These are phyloP conservation scores for Gillenia trifoliata DNA, from an alignment of 306 rosid genomes.

Conservation along the genomic window DNA sequence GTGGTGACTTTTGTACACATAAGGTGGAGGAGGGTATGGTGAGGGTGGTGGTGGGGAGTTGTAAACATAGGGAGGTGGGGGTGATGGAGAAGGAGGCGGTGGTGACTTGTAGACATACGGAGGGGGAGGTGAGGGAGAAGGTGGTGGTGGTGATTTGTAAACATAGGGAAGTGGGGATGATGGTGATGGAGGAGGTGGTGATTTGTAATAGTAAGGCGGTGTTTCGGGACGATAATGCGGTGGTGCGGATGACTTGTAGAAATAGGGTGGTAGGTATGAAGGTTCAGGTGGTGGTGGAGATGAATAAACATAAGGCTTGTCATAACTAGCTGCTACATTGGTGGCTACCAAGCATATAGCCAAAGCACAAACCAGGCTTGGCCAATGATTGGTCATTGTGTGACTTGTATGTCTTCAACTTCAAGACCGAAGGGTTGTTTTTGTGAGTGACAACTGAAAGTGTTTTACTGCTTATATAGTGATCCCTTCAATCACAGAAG, in stretches of 20 bases:
- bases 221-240: background rate
- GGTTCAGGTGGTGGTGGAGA: constrained; percentile 20
- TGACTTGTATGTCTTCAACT: background rate
- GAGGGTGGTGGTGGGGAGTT: constrained; percentile 8
- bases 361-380: constrained; percentile 13
- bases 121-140: too few species aligned
- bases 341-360: constrained; percentile 26
- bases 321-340: constrained; percentile 20
- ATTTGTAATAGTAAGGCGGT: background rate
- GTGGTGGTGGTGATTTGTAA: background rate
- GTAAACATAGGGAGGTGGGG: background rate
- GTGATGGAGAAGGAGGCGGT: background rate
- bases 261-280: background rate
- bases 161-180: background rate
- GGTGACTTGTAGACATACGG: too few species aligned
- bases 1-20: background rate
- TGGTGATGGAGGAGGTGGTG: background rate
- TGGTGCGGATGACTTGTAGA: constrained; percentile 7
- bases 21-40: background rate
- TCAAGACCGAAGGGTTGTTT: background rate
- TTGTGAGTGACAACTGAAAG: constrained; percentile 9
- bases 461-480: constrained; percentile 15
- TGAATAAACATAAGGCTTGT: constrained; percentile 20
- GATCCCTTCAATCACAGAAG: background rate
- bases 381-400: constrained; percentile 31